Percentiles rank a stretch among this genome's conserved stretches.
phyloP scores from a whole-genome alignment of 2,329 filamentous ascomycete genomes.

The Dothiorella sarmentorum region DNA sequence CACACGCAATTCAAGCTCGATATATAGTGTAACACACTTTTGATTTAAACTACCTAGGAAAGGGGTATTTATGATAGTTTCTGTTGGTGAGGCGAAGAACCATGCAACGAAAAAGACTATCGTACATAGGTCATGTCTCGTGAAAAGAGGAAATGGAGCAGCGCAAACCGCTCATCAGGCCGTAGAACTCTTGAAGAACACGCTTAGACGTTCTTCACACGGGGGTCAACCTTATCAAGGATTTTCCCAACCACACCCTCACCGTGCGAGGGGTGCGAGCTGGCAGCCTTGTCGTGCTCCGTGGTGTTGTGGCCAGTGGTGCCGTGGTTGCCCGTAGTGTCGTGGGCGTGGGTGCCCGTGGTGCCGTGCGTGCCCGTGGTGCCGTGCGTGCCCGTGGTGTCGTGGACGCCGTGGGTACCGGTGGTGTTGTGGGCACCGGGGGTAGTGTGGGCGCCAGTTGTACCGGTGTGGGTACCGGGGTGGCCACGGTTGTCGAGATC shows the following conservation, averaged over 20 bases:
- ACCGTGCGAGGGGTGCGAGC: slow-evolving; percentile 3
- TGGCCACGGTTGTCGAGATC: slow-evolving; percentile 10
- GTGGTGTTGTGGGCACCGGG: background rate
- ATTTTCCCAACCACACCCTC: background rate
- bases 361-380: background rate
- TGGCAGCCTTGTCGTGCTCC: background rate
- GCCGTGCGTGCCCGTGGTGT: background rate
- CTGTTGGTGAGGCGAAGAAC: background rate
- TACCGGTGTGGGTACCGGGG: background rate
- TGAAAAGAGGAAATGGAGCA: background rate
- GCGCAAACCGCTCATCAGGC: background rate
- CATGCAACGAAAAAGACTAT: background rate
- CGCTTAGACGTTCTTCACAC: slow-evolving; percentile 14
- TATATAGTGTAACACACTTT: too few relatives aligned
- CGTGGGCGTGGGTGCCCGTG: background rate
- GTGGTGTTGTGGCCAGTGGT: background rate
- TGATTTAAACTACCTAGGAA: too few relatives aligned
- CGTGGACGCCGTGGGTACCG: too few relatives aligned
- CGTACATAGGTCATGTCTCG: background rate
- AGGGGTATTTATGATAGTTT: too few relatives aligned
- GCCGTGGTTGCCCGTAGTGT: background rate
- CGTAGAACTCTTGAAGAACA: too few relatives aligned
- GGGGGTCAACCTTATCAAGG: slow-evolving; percentile 17
- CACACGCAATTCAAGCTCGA: too few relatives aligned
- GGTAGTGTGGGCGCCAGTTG: background rate